Conservation (phyloP, 805 yeast species). For the Clavispora carvajalis region DNA sequence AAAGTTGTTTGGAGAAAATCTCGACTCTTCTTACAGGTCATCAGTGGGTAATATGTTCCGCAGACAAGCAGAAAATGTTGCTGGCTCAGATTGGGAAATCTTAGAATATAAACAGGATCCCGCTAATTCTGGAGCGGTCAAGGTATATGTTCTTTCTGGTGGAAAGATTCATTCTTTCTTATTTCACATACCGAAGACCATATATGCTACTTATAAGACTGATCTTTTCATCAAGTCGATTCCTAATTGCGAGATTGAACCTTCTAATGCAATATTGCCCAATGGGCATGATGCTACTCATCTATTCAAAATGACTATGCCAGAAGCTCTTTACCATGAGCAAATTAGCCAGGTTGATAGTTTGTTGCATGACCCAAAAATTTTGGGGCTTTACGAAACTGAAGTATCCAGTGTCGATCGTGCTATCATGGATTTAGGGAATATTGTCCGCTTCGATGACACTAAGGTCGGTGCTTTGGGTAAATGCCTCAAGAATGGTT, state of each 20-base stretch:
- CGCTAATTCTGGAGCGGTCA: slow-evolving; percentile 64
- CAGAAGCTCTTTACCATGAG: slow-evolving; percentile 54
- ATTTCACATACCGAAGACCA: slow-evolving; percentile 67
- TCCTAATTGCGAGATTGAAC: slow-evolving; percentile 51
- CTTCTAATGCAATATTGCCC: slow-evolving; percentile 61
- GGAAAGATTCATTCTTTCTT: slow-evolving; percentile 69
- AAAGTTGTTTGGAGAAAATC: slow-evolving; percentile 69
- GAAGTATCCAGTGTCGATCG: slow-evolving; percentile 64
- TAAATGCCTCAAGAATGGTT: slow-evolving; percentile 79
- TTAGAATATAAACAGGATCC: slow-evolving; percentile 60
- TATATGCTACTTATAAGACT: slow-evolving; percentile 63
- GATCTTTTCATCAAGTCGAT: slow-evolving; percentile 39
- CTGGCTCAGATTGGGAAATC: slow-evolving; percentile 81
- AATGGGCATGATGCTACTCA: slow-evolving; percentile 52
- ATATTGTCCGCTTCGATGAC: slow-evolving; percentile 64
- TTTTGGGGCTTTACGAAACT: slow-evolving; percentile 73
- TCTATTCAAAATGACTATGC: slow-evolving; percentile 61
- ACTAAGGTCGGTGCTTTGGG: slow-evolving; percentile 78
- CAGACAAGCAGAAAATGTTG: slow-evolving; percentile 72
- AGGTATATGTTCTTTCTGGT: slow-evolving; percentile 63
- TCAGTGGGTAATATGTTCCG: slow-evolving; percentile 65
- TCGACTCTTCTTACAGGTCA: slow-evolving; percentile 49
- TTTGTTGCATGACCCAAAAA: slow-evolving; percentile 53
- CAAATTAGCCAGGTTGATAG: slow-evolving; percentile 58
- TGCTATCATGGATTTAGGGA: slow-evolving; percentile 75